phyloP scores from a whole-genome alignment of 78 protist genomes.

The slime mould (Dictyostelium discoideum) region DNA sequence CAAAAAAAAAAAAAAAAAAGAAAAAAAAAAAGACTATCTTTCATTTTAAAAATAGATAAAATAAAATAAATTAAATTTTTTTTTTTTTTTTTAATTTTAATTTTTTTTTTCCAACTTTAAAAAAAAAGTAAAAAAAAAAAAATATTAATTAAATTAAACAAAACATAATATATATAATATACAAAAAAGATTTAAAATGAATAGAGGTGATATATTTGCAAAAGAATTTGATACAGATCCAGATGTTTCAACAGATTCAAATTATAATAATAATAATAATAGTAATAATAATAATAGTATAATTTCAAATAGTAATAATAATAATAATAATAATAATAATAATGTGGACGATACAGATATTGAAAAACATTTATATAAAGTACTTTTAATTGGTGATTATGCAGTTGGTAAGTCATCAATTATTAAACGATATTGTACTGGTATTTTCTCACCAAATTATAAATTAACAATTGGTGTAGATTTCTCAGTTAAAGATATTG shows the following conservation, averaged over 20 bases:
- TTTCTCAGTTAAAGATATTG: constrained; percentile 80
- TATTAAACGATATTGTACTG: constrained; percentile 80
- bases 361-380: constrained; percentile 50
- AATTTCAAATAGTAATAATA: background rate
- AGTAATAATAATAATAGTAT: background rate
- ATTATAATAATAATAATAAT: background rate
- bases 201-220: background rate
- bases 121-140: background rate
- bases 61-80: too few relatives aligned
- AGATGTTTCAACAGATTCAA: background rate
- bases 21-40: too few relatives aligned
- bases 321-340: background rate
- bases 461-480: constrained; percentile 90
- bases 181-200: background rate
- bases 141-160: background rate
- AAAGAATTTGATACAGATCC: constrained; percentile 15
- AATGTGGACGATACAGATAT: background rate
- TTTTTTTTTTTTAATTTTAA: background rate
- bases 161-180: background rate
- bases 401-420: constrained; percentile 88
- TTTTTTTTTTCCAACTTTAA: background rate
- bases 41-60: background rate
- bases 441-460: constrained; percentile 86
- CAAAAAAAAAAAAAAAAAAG: too few relatives aligned
- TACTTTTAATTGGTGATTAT: constrained; percentile 87